These are phyloP conservation scores for Haematococcus sp. DNA, from an alignment of 139 green algal genomes.

Conservation along the genomic window DNA sequence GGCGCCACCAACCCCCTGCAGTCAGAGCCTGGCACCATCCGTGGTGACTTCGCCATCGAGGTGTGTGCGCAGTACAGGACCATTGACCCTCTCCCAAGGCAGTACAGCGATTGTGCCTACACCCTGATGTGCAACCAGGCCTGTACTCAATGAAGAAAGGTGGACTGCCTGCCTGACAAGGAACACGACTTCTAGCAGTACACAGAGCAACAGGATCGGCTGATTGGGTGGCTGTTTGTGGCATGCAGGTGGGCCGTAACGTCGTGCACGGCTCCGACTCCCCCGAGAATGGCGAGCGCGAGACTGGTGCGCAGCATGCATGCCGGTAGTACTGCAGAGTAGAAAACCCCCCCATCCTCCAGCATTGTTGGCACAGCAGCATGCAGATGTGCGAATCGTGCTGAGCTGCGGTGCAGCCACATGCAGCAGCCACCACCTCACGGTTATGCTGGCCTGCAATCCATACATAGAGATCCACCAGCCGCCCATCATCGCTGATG, in stretches of 20 bases:
- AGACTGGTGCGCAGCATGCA: conserved; percentile 76
- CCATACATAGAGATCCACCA: too few relatives aligned
- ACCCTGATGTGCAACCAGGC: too few relatives aligned
- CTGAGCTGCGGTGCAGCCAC: background rate
- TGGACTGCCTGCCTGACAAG: too few relatives aligned
- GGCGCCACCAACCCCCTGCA: conserved; percentile 93
- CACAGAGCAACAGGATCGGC: too few relatives aligned
- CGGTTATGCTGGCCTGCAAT: too few relatives aligned
- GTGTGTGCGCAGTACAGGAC: conserved; percentile 47
- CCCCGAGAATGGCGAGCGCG: conserved; percentile 88
- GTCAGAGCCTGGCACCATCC: conserved; percentile 93
- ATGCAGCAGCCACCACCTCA: background rate
- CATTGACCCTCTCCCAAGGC: too few relatives aligned
- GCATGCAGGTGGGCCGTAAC: conserved; percentile 89
- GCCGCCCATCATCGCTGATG: too few relatives aligned
- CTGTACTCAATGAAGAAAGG: too few relatives aligned
- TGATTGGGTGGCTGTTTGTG: conserved; percentile 23
- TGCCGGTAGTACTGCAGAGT: background rate
- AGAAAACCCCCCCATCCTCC: too few relatives aligned
- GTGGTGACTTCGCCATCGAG: conserved; percentile 79
- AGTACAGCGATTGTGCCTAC: too few relatives aligned
- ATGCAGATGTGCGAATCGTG: background rate
- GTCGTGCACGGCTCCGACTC: conserved; percentile 92
- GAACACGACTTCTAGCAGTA: too few relatives aligned
- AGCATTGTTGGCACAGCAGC: background rate